Conservation (phyloP, 1,139 yeast species). For the Magnusiomyces paraingens region DNA sequence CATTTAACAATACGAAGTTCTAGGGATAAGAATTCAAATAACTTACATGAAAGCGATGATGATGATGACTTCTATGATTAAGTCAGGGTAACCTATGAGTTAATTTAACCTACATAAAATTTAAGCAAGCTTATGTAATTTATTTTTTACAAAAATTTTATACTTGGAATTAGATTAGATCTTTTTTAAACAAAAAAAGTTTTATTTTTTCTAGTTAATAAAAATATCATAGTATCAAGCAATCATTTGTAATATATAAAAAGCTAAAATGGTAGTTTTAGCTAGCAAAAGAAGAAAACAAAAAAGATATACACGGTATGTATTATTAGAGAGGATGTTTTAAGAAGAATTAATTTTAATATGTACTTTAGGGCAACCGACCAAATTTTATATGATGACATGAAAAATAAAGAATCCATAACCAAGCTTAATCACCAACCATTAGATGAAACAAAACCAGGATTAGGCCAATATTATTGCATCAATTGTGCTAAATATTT, state of each 20-base stretch:
- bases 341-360: background rate
- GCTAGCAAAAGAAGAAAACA: slow-evolving; percentile 7
- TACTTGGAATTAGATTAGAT: background rate
- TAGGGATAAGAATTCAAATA: background rate
- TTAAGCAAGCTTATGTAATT: background rate
- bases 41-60: slow-evolving; percentile 9
- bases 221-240: background rate
- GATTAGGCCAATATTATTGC: slow-evolving; percentile 91
- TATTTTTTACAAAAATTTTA: background rate
- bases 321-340: background rate
- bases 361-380: slow-evolving; percentile 60
- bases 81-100: background rate
- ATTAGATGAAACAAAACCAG: slow-evolving; percentile 84
- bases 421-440: slow-evolving; percentile 67
- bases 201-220: background rate
- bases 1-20: slow-evolving; percentile 6
- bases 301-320: slow-evolving; percentile 6
- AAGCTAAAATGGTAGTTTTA: slow-evolving; percentile 1
- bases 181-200: background rate
- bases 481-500: slow-evolving; percentile 90
- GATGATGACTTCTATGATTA: slow-evolving; percentile 17
- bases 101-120: background rate
- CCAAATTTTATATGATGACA: slow-evolving; percentile 63
- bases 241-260: background rate
- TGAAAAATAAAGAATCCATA: slow-evolving; percentile 58